Evolutionary conservation across 345 rosid species (phyloP).

Genomic region (Melaleuca alternifolia): DNA sequence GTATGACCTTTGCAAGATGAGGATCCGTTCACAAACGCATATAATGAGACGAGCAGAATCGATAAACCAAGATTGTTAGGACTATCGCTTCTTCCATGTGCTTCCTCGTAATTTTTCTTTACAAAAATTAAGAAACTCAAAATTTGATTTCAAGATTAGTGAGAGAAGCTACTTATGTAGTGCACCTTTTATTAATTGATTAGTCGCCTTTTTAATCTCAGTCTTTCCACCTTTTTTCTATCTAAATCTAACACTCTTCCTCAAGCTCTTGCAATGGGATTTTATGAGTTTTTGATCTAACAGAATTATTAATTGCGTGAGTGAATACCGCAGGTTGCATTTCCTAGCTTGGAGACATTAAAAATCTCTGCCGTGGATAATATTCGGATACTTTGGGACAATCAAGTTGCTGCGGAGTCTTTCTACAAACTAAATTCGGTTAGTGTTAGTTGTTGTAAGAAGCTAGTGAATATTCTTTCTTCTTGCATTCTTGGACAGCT

Average conservation of each 20-base stretch:
- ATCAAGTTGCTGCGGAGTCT: neutral
- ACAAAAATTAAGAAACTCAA: neutral
- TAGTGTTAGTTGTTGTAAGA: accelerated
- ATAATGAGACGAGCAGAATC: accelerated
- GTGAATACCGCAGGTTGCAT: neutral
- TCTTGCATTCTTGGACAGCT: neutral
- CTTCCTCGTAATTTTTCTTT: neutral
- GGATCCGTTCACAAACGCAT: neutral
- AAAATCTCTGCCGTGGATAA: accelerated
- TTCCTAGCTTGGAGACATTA: neutral
- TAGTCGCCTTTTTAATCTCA: neutral
- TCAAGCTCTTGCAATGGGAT: neutral
- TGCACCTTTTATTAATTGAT: neutral
- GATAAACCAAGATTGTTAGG: neutral
- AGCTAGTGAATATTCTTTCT: neutral
- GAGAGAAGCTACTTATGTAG: accelerated
- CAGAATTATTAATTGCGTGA: too few species aligned
- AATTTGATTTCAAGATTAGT: neutral
- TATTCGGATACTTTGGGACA: neutral
- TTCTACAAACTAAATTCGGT: neutral
- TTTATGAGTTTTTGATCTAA: neutral
- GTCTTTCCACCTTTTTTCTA: accelerated
- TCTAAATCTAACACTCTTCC: neutral
- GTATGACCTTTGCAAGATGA: neutral
- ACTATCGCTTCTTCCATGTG: neutral